Conservation (phyloP, 106 monocot species). For the Dendrobium catenatum region DNA sequence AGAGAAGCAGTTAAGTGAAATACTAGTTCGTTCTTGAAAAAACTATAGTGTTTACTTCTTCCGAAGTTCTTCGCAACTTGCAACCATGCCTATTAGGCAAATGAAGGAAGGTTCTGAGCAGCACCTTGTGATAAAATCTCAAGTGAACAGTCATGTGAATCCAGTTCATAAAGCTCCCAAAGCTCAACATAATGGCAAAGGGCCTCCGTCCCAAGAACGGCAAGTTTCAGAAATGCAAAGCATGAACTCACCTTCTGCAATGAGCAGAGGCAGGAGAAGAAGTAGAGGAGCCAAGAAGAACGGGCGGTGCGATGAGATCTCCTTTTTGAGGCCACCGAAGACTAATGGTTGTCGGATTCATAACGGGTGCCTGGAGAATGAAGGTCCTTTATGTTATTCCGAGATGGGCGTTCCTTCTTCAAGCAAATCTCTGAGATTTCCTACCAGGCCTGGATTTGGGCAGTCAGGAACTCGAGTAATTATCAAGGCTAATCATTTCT, state of each 20-base stretch:
- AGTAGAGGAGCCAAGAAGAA: constrained; percentile 18
- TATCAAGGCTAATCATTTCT: constrained; percentile 51
- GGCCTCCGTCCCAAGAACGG: constrained; percentile 15
- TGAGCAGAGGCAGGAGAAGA: constrained; percentile 22
- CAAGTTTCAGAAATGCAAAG: background rate
- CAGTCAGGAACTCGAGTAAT: constrained; percentile 28
- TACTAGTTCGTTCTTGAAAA: background rate
- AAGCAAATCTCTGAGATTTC: constrained; percentile 32
- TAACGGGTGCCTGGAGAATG: background rate
- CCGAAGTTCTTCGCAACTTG: background rate
- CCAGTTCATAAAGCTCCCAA: constrained; percentile 15
- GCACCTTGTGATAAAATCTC: constrained; percentile 35
- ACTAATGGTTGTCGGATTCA: background rate
- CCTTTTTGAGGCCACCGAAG: background rate
- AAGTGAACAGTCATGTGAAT: constrained; percentile 6
- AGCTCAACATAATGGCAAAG: constrained; percentile 17
- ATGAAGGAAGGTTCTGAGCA: constrained; percentile 34
- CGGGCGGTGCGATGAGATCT: constrained; percentile 4
- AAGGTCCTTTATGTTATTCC: constrained; percentile 3
- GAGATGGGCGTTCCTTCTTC: constrained; percentile 26
- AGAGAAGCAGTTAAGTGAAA: background rate
- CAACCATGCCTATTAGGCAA: constrained; percentile 37
- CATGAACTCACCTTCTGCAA: constrained; percentile 5
- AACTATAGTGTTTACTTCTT: background rate
- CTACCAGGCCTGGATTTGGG: constrained; percentile 37